Conservation (phyloP, 345 rosid genomes). For the Boechera stricta region DNA sequence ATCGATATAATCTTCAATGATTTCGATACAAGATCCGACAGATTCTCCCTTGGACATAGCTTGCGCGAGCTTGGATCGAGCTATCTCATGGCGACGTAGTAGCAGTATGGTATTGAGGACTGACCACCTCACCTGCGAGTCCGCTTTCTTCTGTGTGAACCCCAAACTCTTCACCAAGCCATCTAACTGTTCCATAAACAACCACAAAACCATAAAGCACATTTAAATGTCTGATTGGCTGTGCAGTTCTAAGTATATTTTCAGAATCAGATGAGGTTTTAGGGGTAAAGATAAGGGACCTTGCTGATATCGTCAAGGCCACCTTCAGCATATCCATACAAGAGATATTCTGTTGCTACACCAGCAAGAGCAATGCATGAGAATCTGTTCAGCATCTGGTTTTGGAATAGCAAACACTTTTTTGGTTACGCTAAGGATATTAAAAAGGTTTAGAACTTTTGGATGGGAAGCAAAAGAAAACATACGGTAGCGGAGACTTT, state of each 20-base stretch:
- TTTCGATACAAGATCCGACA: conserved; percentile 68
- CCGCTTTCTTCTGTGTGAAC: conserved; percentile 87
- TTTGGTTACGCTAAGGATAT: not conserved
- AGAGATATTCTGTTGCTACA: conserved; percentile 77
- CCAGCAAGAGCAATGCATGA: conserved; percentile 91
- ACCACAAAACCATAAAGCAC: conserved; percentile 13
- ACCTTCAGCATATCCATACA: conserved; percentile 81
- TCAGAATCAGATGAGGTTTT: not conserved
- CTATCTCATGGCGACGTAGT: conserved; percentile 72
- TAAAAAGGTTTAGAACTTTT: not conserved
- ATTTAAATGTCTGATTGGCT: not conserved
- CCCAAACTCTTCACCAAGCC: conserved; percentile 68
- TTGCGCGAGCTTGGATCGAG: conserved; percentile 69
- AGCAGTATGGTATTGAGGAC: conserved; percentile 71
- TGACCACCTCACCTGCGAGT: conserved; percentile 92
- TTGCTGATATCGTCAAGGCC: conserved; percentile 84
- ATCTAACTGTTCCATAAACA: conserved; percentile 61
- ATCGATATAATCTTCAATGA: conserved; percentile 61
- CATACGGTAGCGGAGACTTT: conserved; percentile 80
- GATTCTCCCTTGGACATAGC: conserved; percentile 77
- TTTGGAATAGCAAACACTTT: conserved; percentile 9
- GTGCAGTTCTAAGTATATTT: not conserved
- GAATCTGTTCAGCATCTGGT: conserved; percentile 86
- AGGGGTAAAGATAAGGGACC: conserved; percentile 49
- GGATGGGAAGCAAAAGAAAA: conserved; percentile 6